These are phyloP conservation scores for Pinus albicaulis DNA, from an alignment of 75 land plant genomes.

Conservation along the genomic window DNA sequence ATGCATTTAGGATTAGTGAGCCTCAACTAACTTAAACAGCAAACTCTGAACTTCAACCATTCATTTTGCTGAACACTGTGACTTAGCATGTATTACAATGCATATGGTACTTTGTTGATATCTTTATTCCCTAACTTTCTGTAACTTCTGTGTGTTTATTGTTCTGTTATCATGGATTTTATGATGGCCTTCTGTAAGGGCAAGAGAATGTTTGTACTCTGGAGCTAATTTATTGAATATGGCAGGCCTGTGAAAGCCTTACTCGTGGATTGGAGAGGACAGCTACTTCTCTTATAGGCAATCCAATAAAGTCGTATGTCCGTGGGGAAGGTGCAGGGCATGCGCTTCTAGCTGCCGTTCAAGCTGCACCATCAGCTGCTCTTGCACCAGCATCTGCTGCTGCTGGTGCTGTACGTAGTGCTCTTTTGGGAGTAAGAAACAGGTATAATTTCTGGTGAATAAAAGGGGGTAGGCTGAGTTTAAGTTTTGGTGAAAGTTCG, in stretches of 20 bases:
- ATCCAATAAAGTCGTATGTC: constrained; percentile 77
- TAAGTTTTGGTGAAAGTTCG: neutral
- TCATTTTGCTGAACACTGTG: too few relatives aligned
- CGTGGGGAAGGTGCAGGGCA: constrained; percentile 73
- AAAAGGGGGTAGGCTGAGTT: neutral
- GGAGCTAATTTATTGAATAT: neutral
- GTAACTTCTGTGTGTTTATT: neutral
- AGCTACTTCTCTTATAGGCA: constrained; percentile 66
- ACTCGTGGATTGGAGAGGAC: constrained; percentile 68
- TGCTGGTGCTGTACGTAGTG: constrained; percentile 73
- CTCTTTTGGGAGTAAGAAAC: constrained; percentile 80
- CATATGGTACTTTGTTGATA: neutral
- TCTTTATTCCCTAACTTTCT: neutral
- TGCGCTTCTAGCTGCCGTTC: constrained; percentile 79
- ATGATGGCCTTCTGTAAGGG: neutral
- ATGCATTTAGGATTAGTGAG: too few relatives aligned
- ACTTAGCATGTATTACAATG: too few relatives aligned
- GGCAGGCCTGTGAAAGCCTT: constrained; percentile 80
- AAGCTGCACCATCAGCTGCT: constrained; percentile 77
- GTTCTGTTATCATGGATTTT: neutral
- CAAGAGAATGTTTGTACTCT: neutral
- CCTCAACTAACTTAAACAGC: too few relatives aligned
- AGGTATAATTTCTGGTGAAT: constrained; percentile 33
- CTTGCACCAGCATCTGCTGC: constrained; percentile 87
- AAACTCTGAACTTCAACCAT: too few relatives aligned